Conservation (phyloP, 257 asterid genomes). For the Craterostigma plantagineum region DNA sequence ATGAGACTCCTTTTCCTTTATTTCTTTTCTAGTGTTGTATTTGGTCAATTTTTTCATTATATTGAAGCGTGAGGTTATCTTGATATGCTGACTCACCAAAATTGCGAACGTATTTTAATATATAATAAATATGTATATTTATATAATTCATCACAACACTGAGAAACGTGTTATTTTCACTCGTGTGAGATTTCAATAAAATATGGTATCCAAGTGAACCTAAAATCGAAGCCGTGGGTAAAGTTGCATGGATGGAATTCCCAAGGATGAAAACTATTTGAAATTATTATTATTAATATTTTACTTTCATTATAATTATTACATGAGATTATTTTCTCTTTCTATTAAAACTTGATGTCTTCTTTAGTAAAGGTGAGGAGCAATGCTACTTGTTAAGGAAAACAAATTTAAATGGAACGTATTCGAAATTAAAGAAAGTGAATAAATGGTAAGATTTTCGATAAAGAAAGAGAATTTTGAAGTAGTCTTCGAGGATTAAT, state of each 20-base stretch:
- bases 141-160: too few species aligned
- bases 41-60: too few species aligned
- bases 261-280: slow-evolving; percentile 16
- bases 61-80: too few species aligned
- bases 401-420: slow-evolving; percentile 4
- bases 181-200: slow-evolving; percentile 46
- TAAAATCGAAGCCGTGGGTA: slow-evolving; percentile 19
- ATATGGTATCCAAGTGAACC: slow-evolving; percentile 17
- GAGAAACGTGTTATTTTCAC: slow-evolving; percentile 36
- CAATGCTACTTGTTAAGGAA: neutral
- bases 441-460: slow-evolving; percentile 40
- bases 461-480: slow-evolving; percentile 53
- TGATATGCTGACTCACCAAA: too few species aligned
- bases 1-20: slow-evolving; percentile 25
- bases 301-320: too few species aligned
- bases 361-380: slow-evolving; percentile 2
- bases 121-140: too few species aligned
- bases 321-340: too few species aligned
- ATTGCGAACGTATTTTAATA: too few species aligned
- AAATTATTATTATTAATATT: too few species aligned
- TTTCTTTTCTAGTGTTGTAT: slow-evolving; percentile 14
- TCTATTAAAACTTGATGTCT: too few species aligned
- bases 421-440: slow-evolving; percentile 24
- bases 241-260: slow-evolving; percentile 55
- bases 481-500: slow-evolving; percentile 86